Evolutionary conservation across 805 yeast species (phyloP).

Genomic region (Ogataea pignaliae): DNA sequence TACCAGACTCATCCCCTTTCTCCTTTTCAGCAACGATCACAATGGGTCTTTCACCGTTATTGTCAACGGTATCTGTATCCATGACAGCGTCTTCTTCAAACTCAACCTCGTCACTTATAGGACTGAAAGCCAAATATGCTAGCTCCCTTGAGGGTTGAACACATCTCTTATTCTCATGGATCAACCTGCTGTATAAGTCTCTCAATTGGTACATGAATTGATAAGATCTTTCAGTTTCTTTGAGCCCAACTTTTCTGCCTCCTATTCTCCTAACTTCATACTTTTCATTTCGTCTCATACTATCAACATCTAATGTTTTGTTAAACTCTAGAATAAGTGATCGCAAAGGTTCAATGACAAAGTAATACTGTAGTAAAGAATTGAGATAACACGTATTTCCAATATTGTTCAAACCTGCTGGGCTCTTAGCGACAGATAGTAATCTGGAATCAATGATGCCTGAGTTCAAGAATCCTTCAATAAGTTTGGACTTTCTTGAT

Average conservation of each 20-base stretch:
- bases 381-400: conserved; percentile 96
- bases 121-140: conserved; percentile 83
- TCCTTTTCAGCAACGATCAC: conserved; percentile 3
- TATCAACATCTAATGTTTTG: conserved; percentile 25
- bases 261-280: conserved; percentile 67
- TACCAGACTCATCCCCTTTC: conserved; percentile 2
- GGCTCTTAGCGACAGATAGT: conserved; percentile 67
- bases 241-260: conserved; percentile 74
- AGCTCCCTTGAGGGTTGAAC: conserved; percentile 80
- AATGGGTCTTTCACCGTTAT: not conserved
- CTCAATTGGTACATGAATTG: conserved; percentile 75
- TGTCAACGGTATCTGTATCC: conserved; percentile 1
- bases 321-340: conserved; percentile 57
- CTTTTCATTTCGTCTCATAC: conserved; percentile 29
- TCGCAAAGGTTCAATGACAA: conserved; percentile 78
- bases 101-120: conserved; percentile 61
- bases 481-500: conserved; percentile 48
- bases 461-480: conserved; percentile 50
- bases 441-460: conserved; percentile 60
- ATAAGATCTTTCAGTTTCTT: conserved; percentile 75
- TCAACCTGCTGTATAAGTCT: conserved; percentile 65
- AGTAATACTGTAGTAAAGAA: conserved; percentile 85
- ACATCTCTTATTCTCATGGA: conserved; percentile 54
- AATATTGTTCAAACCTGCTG: conserved; percentile 88
- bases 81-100: conserved; percentile 32